Conservation (phyloP, 192 early-diverging fungal species). For the Thamnidium elegans region DNA sequence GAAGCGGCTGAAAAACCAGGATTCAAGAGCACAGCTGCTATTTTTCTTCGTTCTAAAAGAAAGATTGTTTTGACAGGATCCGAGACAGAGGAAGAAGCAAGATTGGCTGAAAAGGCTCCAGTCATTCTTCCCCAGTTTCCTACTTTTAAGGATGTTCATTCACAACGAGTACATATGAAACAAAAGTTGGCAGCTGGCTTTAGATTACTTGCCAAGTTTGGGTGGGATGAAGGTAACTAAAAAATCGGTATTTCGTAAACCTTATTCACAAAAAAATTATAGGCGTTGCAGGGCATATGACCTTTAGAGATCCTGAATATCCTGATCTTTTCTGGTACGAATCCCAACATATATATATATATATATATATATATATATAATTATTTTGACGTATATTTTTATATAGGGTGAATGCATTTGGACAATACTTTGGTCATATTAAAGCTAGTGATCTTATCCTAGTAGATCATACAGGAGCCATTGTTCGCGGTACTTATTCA, state of each 20-base stretch:
- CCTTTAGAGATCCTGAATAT: slow-evolving; percentile 57
- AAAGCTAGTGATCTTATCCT: slow-evolving; percentile 54
- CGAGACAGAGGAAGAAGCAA: slow-evolving; percentile 42
- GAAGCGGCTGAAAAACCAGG: too few species aligned
- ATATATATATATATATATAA: neutral
- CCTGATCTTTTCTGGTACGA: slow-evolving; percentile 50
- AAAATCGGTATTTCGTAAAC: too few species aligned
- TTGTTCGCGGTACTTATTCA: slow-evolving; percentile 44
- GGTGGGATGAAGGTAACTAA: slow-evolving; percentile 48
- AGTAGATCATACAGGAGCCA: slow-evolving; percentile 50
- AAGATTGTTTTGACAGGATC: slow-evolving; percentile 29
- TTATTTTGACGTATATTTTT: neutral
- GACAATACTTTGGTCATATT: slow-evolving; percentile 51
- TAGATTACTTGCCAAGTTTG: slow-evolving; percentile 54
- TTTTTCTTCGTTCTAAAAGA: slow-evolving; percentile 27
- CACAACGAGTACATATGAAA: slow-evolving; percentile 56
- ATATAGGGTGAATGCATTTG: slow-evolving; percentile 52
- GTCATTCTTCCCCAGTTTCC: slow-evolving; percentile 49
- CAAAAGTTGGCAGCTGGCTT: slow-evolving; percentile 56
- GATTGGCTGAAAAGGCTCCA: slow-evolving; percentile 36
- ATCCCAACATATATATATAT: neutral
- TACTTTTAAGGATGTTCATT: slow-evolving; percentile 39
- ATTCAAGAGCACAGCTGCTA: neutral
- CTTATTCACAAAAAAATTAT: neutral
- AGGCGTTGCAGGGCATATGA: slow-evolving; percentile 61